Evolutionary conservation across 1,139 yeast species (phyloP), one percentile per base, ranked within the genome.

Genomic region (Sugiyamaella paludigena): DNA sequence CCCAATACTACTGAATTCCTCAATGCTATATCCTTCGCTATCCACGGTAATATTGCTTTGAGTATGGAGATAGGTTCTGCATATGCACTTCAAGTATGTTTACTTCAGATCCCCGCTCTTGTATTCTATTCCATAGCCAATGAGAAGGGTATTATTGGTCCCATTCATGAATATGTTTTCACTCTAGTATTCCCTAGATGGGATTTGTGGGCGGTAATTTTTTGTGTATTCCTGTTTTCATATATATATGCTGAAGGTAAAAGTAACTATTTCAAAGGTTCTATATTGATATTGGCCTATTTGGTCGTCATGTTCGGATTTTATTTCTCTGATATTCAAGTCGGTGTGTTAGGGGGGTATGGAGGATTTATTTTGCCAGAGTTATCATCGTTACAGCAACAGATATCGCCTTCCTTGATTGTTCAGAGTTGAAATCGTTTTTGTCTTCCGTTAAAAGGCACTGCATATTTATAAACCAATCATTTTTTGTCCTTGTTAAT

Each of bases 61-160:
- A 63, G 69, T 32, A 87, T 92, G 96, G 99, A 92, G 66, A 92
- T 92, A 66, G 98, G 99, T 55, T 84, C 95, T 57, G 98, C 98
- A 0, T 92, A 92, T 65, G 98, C 96, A 0, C 74, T 92, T 53
- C 99, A 92, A 67, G 99, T 92, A n/a, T 94, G 96, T 57, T 73
- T 92, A 49, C 76, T 92, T 55, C 99, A 92, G 66, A 87, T 92
- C 42, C 99, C 99, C 0, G 83, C 95, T 5, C 76, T 92, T 62
- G 95, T 89, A 3, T 67, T 91, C 12, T 89, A 80, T 62, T 85
- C 96, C 1, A 78, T 87, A 32, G 74, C 70, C 65, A 67, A 61
- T 66, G 71, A 50, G 65, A 63, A 63, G 7, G 59, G 55, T 13
- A 37, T 54, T 13, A 45, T 52, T 9, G 59, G 59, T 2, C 59